Base-by-base conservation (phyloP, 2,329 filamentous ascomycete species). In the Paramyrothecium roridum region DNA sequence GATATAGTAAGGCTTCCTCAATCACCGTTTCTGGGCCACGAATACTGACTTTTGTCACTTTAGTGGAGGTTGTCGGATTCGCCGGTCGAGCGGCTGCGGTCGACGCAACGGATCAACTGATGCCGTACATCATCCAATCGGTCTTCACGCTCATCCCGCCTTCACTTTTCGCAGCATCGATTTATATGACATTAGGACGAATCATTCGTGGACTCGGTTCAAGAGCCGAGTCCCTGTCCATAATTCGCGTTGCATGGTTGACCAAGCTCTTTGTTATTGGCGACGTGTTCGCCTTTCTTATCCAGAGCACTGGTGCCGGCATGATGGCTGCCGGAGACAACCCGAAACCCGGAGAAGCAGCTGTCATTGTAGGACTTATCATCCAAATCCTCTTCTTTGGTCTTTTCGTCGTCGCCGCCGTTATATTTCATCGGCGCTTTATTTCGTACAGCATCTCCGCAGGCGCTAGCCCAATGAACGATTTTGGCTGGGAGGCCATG, bases 371-470 rank as follows among this genome's bases (percentile, higher is more conserved):
- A 1, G 84, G 83, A 3, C 68, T 87, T 3, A 63, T 80, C 33
- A 66, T 86, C 13, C 84, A 87, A 62, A 74, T 87, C 22, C 45
- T 81, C n/a, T 40, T 81, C 51, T 85, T 87, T 57, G 73, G 73
- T 19, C 67, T 85, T 26, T 87, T 87, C 60, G 66, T 82, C 30
- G 52, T 76, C 3, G 73, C 76, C 1, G 73, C 80, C 0, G 56
- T 74, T 3, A 56, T 79, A 1, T 84, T 84, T 66, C 77, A 85
- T 59, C 49, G 57, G 11, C 61, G 68, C 13, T 61, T 66, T 50
- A 50, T 56, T 22, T 52, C 55, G 12, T 19, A 20, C 22, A 48
- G 48, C 45, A 37, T 37, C 16, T 37, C 33, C 33, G 33, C 33
- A 37, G 33, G 52, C 53, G 48, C 26, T 43, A 19, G 55, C 52